These are phyloP conservation scores for Rhododendron molle DNA, from an alignment of 148 eudicot species.

Conservation along the genomic window DNA sequence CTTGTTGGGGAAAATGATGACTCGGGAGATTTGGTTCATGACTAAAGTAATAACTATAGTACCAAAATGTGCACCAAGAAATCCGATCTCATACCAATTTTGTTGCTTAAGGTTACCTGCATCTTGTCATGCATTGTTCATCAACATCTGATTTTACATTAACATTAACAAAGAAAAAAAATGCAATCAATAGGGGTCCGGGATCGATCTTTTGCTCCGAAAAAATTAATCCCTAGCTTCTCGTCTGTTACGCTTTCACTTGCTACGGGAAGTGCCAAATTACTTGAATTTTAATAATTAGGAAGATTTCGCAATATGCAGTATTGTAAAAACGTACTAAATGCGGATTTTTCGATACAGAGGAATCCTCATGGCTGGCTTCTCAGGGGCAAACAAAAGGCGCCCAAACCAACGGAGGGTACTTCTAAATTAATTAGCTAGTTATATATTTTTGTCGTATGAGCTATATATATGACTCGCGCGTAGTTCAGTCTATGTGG, in stretches of 20 bases:
- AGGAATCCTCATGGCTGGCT: not conserved
- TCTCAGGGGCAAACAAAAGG: not conserved
- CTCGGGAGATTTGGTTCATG: slow-evolving; percentile 2
- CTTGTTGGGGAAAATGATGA: slow-evolving; percentile 2
- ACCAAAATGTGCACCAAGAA: not conserved
- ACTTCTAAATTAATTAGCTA: not conserved
- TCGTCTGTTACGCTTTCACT: not conserved
- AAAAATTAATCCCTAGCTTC: not conserved
- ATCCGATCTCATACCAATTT: not conserved
- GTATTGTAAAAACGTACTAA: not conserved
- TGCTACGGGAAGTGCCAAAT: not conserved
- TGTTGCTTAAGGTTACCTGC: not conserved
- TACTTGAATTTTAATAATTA: not conserved
- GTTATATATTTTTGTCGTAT: too few species aligned
- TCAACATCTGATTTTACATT: not conserved
- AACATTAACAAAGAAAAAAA: not conserved
- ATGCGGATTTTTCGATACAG: not conserved
- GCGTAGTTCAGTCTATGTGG: not conserved
- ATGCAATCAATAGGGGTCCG: not conserved
- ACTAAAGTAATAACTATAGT: not conserved
- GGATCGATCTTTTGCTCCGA: not conserved
- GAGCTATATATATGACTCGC: not conserved
- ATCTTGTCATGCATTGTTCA: not conserved
- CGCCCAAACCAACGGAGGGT: not conserved
- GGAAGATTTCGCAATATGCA: not conserved